Percentiles rank a stretch among this genome's conserved stretches.
phyloP scores from a whole-genome alignment of 306 rosid species.

The Quercus cerris region DNA sequence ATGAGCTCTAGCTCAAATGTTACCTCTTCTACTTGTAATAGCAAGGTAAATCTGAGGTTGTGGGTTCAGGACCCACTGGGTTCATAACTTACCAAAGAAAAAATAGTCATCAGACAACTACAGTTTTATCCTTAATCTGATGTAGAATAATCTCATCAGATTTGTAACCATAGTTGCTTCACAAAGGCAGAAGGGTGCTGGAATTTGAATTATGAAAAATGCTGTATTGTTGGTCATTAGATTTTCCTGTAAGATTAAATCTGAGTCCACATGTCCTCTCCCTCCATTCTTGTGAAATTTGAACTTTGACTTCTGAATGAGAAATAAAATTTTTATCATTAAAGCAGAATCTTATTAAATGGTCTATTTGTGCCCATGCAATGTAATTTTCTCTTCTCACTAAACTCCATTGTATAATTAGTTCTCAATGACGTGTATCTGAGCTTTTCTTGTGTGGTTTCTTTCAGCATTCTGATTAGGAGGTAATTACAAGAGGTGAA shows the following conservation, averaged over 20 bases:
- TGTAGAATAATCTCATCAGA: background rate
- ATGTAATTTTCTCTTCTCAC: background rate
- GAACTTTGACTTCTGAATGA: background rate
- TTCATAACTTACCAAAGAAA: no score
- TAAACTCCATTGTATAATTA: background rate
- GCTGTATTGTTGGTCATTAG: background rate
- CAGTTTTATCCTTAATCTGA: background rate
- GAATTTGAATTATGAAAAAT: background rate
- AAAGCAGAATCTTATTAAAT: background rate
- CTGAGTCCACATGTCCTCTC: background rate
- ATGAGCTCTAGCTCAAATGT: no score
- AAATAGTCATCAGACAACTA: background rate
- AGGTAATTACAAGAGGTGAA: slow-evolving; percentile 26
- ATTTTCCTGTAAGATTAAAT: background rate
- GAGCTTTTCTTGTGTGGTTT: background rate
- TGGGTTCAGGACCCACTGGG: no score
- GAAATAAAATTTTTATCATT: background rate
- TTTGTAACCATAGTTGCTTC: background rate
- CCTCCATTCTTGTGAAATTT: background rate
- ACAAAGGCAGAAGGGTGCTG: background rate
- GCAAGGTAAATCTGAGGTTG: no score
- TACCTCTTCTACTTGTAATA: no score
- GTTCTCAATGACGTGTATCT: slow-evolving; percentile 11
- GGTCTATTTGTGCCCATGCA: background rate
- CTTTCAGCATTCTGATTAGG: slow-evolving; percentile 32